Evolutionary conservation across 2,329 filamentous ascomycete species (phyloP), one percentile per base, ranked within the genome.

Genomic region (Penicillium sp.): DNA sequence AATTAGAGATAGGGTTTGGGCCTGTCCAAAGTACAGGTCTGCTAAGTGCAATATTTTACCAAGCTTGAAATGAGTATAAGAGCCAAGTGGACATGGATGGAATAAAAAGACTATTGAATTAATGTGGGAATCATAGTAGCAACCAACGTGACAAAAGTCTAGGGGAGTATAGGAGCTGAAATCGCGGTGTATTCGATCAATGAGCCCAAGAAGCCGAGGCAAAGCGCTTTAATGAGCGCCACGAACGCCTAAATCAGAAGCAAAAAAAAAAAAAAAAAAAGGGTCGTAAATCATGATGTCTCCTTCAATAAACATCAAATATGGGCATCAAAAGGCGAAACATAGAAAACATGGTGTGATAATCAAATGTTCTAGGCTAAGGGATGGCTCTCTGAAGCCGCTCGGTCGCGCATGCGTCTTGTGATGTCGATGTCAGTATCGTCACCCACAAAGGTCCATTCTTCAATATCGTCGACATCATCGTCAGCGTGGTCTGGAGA

Each of bases 391-490:
- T 66, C 62, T 15, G 63, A 67, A 38, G 59, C 53, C n/a, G 61
- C 56, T 58, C 65, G 59, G 16, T 70, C 68, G 34, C 69, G 70
- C 42, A 69, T 58, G 41, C 65, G 64, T 54, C 65, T 71, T 36
- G 66, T 63, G 21, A 74, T 61, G 16, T 78, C 74, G 7, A 74
- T 66, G 54, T 82, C 81, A 21, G 72, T 75, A 38, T 82, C 80
- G 29, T 83, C 80, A 28, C 89, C 90, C 18, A 96, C 82, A 72
- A 96, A 90, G 0, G 92, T 96, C 93, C 92, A 97, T 69, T 95
- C 90, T 64, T 89, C 86, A 56, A 88, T 86, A 12, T 86, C 85
- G 29, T 85, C 85, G 12, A 81, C 75, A 45, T 83, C 79, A 36
- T 82, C 72, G 41, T 70, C 77, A 16, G 74, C 70, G 57, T 47